Conservation (phyloP, 208 protist species). For the Borovskyia barvae region DNA sequence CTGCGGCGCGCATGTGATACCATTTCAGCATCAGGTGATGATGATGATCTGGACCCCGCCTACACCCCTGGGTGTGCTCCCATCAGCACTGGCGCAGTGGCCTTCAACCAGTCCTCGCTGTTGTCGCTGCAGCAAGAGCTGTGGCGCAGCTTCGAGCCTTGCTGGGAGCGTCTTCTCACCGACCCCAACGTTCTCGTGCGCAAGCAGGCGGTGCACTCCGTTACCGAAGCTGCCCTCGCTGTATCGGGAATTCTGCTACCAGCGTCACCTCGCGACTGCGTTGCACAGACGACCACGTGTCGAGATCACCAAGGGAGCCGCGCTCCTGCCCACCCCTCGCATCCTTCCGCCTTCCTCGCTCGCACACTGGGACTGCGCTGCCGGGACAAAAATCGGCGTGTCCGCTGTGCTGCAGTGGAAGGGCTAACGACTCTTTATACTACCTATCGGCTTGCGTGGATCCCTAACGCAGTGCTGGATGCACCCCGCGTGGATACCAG, state of each 20-base stretch:
- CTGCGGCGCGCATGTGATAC: too few species aligned
- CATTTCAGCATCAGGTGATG: too few species aligned
- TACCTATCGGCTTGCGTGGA: slow-evolving; percentile 40
- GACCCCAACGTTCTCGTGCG: slow-evolving; percentile 59
- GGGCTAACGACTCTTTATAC: slow-evolving; percentile 53
- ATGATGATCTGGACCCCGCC: too few species aligned
- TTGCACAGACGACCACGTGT: background rate
- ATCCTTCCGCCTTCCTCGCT: slow-evolving; percentile 20
- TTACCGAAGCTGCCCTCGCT: slow-evolving; percentile 32
- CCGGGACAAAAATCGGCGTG: slow-evolving; percentile 58
- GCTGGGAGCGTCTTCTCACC: slow-evolving; percentile 31
- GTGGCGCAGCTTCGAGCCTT: slow-evolving; percentile 32
- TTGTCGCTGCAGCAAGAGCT: slow-evolving; percentile 20
- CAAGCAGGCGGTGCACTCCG: slow-evolving; percentile 35
- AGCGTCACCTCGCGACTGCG: background rate
- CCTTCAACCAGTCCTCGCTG: background rate
- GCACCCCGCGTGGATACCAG: slow-evolving; percentile 42
- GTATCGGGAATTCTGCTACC: slow-evolving; percentile 14
- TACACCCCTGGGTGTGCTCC: background rate
- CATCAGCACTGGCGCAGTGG: too few species aligned
- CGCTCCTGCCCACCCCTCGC: too few species aligned
- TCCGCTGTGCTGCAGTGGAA: slow-evolving; percentile 56
- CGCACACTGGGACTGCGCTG: slow-evolving; percentile 52
- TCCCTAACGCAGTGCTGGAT: slow-evolving; percentile 53
- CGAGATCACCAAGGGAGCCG: background rate